A percentile compares a stretch with the other conserved stretches of the same genome.
Evolutionary conservation across 2,329 filamentous ascomycete genomes (phyloP).

Genomic region (Colletotrichum tabaci): DNA sequence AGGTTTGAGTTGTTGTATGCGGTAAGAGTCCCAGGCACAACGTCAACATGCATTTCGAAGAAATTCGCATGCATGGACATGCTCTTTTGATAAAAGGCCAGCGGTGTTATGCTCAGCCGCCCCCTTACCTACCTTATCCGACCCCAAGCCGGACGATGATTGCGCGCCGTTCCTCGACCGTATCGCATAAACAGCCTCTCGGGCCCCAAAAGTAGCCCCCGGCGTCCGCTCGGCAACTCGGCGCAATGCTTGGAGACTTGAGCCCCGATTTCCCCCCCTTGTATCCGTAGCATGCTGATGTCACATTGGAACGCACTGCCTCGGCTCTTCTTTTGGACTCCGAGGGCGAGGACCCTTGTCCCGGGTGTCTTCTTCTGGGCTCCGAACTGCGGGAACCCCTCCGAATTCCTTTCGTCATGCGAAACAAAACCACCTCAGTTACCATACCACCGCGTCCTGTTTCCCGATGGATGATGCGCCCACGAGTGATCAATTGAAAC

Average conservation of each 20-base stretch:
- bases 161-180: conserved; percentile 16
- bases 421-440: conserved; percentile 33
- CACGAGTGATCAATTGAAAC: not conserved
- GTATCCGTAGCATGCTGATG: conserved; percentile 23
- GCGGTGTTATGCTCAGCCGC: not conserved
- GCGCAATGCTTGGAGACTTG: conserved; percentile 27
- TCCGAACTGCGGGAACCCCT: conserved; percentile 33
- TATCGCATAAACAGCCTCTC: not conserved
- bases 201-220: conserved; percentile 35
- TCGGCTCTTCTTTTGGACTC: conserved; percentile 26
- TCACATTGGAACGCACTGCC: conserved; percentile 23
- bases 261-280: not conserved
- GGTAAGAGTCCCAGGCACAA: not conserved
- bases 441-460: conserved; percentile 6
- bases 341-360: conserved; percentile 5
- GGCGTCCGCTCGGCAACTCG: conserved; percentile 31
- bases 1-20: not conserved
- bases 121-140: conserved; percentile 16
- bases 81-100: conserved; percentile 31
- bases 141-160: not conserved
- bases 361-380: conserved; percentile 30
- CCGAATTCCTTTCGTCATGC: conserved; percentile 9
- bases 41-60: conserved; percentile 6
- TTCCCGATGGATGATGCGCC: conserved; percentile 35
- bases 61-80: conserved; percentile 8